Percentiles rank a stretch among this genome's conserved stretches.
Conservation (phyloP, 1,139 yeast species). For the Debaryomycetaceae sp. region DNA sequence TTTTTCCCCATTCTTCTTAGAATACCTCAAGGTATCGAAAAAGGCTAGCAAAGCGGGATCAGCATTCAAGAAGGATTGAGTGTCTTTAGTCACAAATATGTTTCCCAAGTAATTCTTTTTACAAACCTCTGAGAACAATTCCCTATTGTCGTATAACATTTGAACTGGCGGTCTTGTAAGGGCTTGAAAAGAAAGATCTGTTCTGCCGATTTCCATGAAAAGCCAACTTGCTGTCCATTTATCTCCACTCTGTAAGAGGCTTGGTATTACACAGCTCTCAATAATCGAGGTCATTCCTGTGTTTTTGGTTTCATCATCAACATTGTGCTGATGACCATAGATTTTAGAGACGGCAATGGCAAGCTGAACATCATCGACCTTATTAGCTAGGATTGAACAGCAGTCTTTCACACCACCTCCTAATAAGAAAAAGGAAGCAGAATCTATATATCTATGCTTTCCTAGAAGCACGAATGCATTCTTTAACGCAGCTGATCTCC, state of each 20-base stretch:
- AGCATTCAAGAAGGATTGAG: slow-evolving; percentile 49
- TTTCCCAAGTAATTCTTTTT: slow-evolving; percentile 15
- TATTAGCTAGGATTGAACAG: slow-evolving; percentile 65
- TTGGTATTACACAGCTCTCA: slow-evolving; percentile 51
- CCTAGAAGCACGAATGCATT: slow-evolving; percentile 90
- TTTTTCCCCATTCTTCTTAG: slow-evolving; percentile 48
- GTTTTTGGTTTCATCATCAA: slow-evolving; percentile 3
- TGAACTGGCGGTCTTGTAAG: slow-evolving; percentile 55
- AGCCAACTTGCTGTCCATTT: slow-evolving; percentile 85
- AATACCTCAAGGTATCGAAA: slow-evolving; percentile 57
- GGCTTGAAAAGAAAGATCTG: slow-evolving; percentile 59
- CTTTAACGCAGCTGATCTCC: slow-evolving; percentile 86
- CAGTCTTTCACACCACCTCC: slow-evolving; percentile 77
- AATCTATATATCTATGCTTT: slow-evolving; percentile 80
- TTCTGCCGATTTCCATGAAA: slow-evolving; percentile 61
- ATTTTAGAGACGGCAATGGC: slow-evolving; percentile 81
- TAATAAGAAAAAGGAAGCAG: slow-evolving; percentile 86
- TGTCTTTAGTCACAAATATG: slow-evolving; percentile 30
- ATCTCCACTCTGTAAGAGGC: slow-evolving; percentile 61
- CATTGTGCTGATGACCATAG: slow-evolving; percentile 24
- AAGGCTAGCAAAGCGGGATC: slow-evolving; percentile 79
- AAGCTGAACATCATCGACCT: slow-evolving; percentile 62
- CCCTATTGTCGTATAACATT: slow-evolving; percentile 25
- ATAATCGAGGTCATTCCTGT: slow-evolving; percentile 47
- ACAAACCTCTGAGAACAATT: slow-evolving; percentile 20